Base-by-base conservation (phyloP, 306 rosid genomes). In the Lupinus albus region DNA sequence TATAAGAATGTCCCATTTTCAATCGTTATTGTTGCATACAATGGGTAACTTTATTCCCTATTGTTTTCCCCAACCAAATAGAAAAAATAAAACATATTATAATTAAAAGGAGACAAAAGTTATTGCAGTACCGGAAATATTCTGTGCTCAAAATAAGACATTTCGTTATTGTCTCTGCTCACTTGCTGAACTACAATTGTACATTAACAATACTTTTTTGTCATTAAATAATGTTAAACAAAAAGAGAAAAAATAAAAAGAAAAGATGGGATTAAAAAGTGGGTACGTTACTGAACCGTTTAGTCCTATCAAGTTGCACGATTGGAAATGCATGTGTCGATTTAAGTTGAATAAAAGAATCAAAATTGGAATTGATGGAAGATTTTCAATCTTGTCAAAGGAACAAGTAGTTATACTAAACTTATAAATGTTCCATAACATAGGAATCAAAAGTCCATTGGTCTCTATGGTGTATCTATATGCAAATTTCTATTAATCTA, bases 261-360 rank as follows among this genome's bases (percentile, higher is more conserved):
- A n/a, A 32, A 16, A 25, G 38, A 58, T 25, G 15, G 52, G 74
- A 63, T 41, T 33, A 47, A 54, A 2, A 4, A 21, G 15, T 20
- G 68, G 33, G 68, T 48, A 74, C 69, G 51, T 20, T 64, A 46
- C 76, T 35, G 62, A 28, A 57, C n/a, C 10, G 80, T 59, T 52
- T 61, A 54, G 83, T 84, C 81, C 74, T 62, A 81, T 81, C 81
- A 71, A 38, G 68, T 62, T 67, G 78, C 86, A 81, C 79, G 78
- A 59, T 68, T 25, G 55, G 79, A 66, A 70, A 55, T 61, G 18
- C 28, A 49, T 21, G 44, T 67, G 53, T 6, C 12, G 30, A 47
- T 25, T 51, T 64, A 71, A 71, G 53, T 70, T 69, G 65, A 38
- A 41, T 20, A 30, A 59, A 45, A 73, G 78, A 73, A 69, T 68